phyloP scores from a whole-genome alignment of 192 early-diverging fungal genomes.

The Mortierella hygrophila region DNA sequence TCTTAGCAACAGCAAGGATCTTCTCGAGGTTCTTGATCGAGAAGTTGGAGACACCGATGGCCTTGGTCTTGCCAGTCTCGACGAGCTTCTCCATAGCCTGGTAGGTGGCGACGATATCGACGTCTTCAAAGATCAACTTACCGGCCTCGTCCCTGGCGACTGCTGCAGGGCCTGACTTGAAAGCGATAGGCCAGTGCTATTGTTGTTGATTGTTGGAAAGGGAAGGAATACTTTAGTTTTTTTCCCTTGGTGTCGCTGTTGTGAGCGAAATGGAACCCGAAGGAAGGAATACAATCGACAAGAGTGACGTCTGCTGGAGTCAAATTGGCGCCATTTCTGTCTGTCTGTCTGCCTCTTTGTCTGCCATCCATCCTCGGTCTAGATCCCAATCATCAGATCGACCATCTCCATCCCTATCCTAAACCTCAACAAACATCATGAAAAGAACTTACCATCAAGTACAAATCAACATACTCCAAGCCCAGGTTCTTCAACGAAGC shows the following conservation, averaged over 20 bases:
- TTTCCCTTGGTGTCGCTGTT: background rate
- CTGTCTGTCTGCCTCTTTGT: background rate
- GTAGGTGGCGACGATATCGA: slow-evolving; percentile 82
- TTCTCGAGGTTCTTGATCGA: slow-evolving; percentile 72
- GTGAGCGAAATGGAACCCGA: background rate
- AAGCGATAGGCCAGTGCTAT: slow-evolving; percentile 86
- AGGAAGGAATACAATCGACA: no score
- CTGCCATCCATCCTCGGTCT: background rate
- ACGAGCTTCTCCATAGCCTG: slow-evolving; percentile 84
- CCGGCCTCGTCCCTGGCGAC: slow-evolving; percentile 50
- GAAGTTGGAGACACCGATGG: slow-evolving; percentile 92
- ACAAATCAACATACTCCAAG: slow-evolving; percentile 84
- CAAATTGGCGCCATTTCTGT: no score
- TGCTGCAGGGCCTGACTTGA: slow-evolving; percentile 37
- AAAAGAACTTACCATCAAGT: slow-evolving; percentile 60
- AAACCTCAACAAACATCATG: background rate
- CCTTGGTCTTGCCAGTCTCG: slow-evolving; percentile 74
- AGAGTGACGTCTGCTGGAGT: no score
- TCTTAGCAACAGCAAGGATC: slow-evolving; percentile 72
- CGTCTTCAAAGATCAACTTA: slow-evolving; percentile 57
- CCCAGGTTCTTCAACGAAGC: slow-evolving; percentile 76
- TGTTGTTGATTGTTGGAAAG: background rate
- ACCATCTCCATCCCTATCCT: no score
- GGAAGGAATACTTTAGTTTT: background rate
- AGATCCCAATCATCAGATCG: no score